phyloP scores from a whole-genome alignment of 257 asterid genomes.

The Ilex asprella region DNA sequence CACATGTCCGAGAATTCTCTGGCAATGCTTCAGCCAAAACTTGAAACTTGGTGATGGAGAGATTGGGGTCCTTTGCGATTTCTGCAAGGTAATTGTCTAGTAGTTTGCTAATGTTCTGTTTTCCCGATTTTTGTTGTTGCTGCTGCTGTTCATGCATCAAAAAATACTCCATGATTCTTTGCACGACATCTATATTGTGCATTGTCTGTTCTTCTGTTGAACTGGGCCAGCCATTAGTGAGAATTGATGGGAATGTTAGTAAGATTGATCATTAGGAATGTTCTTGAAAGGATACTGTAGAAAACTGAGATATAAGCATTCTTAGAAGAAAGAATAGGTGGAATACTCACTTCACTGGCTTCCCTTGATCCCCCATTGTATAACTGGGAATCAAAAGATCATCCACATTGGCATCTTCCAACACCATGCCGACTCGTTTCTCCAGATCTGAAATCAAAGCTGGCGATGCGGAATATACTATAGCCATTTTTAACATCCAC shows the following conservation, averaged over 20 bases:
- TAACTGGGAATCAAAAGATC: slow-evolving; percentile 69
- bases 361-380: slow-evolving; percentile 44
- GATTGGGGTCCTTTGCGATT: slow-evolving; percentile 67
- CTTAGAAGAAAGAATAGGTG: not conserved
- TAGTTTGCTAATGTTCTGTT: slow-evolving; percentile 52
- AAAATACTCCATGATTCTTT: slow-evolving; percentile 68
- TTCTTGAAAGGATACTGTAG: not conserved
- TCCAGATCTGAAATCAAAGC: slow-evolving; percentile 78
- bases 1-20: slow-evolving; percentile 50
- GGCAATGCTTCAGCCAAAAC: slow-evolving; percentile 68
- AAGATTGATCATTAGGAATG: slow-evolving; percentile 2
- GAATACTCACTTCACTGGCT: slow-evolving; percentile 43
- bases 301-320: slow-evolving; percentile 4
- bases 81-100: slow-evolving; percentile 78
- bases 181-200: slow-evolving; percentile 56
- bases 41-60: slow-evolving; percentile 52
- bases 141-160: slow-evolving; percentile 53
- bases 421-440: slow-evolving; percentile 57
- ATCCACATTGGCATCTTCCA: slow-evolving; percentile 50
- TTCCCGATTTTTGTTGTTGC: slow-evolving; percentile 32
- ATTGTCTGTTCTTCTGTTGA: slow-evolving; percentile 36
- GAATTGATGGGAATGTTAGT: slow-evolving; percentile 13
- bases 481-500: slow-evolving; percentile 58
- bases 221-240: slow-evolving; percentile 28
- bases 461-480: slow-evolving; percentile 50